Base-by-base conservation (phyloP, 805 yeast species). In the Komagataella pseudopastoris region DNA sequence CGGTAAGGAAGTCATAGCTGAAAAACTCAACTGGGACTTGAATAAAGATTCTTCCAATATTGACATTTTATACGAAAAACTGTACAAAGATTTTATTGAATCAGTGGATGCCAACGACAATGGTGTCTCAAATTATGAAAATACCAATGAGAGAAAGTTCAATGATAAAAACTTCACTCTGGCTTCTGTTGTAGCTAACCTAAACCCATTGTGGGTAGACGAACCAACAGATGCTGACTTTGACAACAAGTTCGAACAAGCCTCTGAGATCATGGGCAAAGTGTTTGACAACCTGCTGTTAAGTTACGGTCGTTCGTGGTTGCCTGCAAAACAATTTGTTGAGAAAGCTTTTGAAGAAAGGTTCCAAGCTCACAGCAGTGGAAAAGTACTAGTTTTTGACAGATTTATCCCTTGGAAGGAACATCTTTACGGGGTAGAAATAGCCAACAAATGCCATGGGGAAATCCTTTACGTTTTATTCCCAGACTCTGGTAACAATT, bases 51-150 rank as follows among this genome's bases (percentile, higher is more conserved):
- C 61, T 2, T 58, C 68, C 3, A 72, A 76, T n/a, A 67, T 87
- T 44, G 85, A 83, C 18, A 66, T 81, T 36, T 70, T 93, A 48
- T 88, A 83, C 65, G 72, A 74, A 45, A 86, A 85, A 64, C 72
- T 91, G n/a, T 93, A 93, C 71, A 76, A 78, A 53, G 91, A 85
- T 56, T 88, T 93, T 60, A 72, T 93, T 53, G 98, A 93, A 68
- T 82, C 96, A 7, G 74, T 93, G 39, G 99, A 90, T 68, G 99
- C 97, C 52, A 88, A 90, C 62, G 99, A 93, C 66, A 93, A 93
- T 62, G 99, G 99, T 61, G 78, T 91, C 56, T 76, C 76, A 63
- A 83, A 85, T 59, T 87, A 80, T 60, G 77, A 75, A 4, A 71
- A 71, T 23, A 77, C 74, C 23, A 71, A 75, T 39, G 71, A 72